Base-by-base conservation (phyloP, 2,329 filamentous ascomycete genomes). In the Ophiostoma populinum region DNA sequence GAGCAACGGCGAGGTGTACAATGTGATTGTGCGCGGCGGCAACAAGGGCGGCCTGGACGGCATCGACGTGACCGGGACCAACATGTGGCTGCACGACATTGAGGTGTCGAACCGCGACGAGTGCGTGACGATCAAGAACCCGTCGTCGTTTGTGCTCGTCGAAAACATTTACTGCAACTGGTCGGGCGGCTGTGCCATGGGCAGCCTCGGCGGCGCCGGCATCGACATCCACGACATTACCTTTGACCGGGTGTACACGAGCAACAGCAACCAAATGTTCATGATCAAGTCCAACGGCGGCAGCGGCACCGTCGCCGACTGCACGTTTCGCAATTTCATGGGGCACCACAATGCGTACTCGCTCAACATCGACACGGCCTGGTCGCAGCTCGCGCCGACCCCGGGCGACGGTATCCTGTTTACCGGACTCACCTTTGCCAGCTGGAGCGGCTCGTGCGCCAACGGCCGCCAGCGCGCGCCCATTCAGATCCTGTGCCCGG, bases 71-170 rank as follows among this genome's bases (percentile, higher is more conserved):
- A 67, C 57, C 52, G 58, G 59, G 10, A 58, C 49, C 29, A 70
- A 72, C 43, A 60, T 71, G 35, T 67, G 63, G 60, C 53, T 71
- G 32, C 68, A 73, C 45, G 68, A 74, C 46, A 55, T 72, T 28
- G 63, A 65, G 53, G 67, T 73, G 6, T 70, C 68, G 17, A 74
- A 73, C 58, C 70, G 69, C 49, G 66, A 73, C 45, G 69, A 73
- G 46, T 71, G 42, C 17, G 42, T 44, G 13, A 44, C 42, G 6
- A 32, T 44, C 41, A 44, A 62, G 57, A 59, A 54, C 30, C 61
- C 63, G 1, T 54, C 65, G 3, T 54, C 59, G 35, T 61, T 71
- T 47, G 60, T 73, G 24, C 54, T 71, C n/a, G 50, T 73, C 24
- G 68, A 75, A 45, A 65, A 63, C 42, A 58, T 74, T 40, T 68